phyloP scores from a whole-genome alignment of 2,329 filamentous ascomycete genomes.

The Coniochaeta sp. region DNA sequence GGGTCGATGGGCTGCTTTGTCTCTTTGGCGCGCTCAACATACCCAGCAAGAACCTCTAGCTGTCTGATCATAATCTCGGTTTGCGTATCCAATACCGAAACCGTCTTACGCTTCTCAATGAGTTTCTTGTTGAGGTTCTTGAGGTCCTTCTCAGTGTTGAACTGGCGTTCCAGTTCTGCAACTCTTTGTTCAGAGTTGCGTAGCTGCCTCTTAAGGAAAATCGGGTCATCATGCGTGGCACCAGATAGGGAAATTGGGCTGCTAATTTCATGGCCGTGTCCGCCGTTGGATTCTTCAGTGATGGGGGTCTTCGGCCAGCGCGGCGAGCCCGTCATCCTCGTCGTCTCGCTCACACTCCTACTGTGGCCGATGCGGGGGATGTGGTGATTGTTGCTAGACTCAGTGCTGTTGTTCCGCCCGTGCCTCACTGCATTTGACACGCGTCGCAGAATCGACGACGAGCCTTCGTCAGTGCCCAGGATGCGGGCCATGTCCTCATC shows the following conservation, averaged over 20 bases:
- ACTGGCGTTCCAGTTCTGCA: constrained; percentile 77
- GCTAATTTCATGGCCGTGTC: constrained; percentile 53
- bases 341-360: constrained; percentile 61
- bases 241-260: constrained; percentile 62
- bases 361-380: constrained; percentile 39
- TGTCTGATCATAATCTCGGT: constrained; percentile 93
- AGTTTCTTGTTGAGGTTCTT: constrained; percentile 81
- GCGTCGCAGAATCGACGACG: constrained; percentile 73
- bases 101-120: constrained; percentile 88
- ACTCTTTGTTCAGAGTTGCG: constrained; percentile 77
- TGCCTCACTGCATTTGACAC: constrained; percentile 93
- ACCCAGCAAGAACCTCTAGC: constrained; percentile 80
- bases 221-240: constrained; percentile 50
- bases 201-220: constrained; percentile 65
- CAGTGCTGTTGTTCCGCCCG: constrained; percentile 78
- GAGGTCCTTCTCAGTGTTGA: constrained; percentile 54
- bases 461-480: constrained; percentile 67
- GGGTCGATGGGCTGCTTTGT: constrained; percentile 74
- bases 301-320: constrained; percentile 65
- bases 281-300: constrained; percentile 42
- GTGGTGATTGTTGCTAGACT: constrained; percentile 34
- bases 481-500: constrained; percentile 94
- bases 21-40: constrained; percentile 79
- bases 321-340: constrained; percentile 54
- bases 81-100: constrained; percentile 88